phyloP scores from a whole-genome alignment of 768 basidiomycete genomes.

The Candolleomyces efflorescens region DNA sequence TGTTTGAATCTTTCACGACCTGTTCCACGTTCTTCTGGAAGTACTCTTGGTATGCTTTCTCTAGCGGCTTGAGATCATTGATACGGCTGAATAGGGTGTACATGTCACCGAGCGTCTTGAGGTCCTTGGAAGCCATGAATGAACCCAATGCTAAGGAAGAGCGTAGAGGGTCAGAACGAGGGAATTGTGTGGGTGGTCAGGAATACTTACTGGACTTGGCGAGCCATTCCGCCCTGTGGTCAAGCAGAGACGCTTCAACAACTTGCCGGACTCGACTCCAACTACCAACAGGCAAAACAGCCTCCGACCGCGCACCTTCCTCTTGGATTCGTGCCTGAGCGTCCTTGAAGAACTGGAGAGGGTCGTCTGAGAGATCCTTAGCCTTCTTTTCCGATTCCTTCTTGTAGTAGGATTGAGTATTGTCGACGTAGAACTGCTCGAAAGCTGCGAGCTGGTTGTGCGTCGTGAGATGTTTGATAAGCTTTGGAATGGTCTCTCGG shows the following conservation, averaged over 20 bases:
- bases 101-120: constrained; percentile 43
- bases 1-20: constrained; percentile 60
- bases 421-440: constrained; percentile 49
- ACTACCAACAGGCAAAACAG: constrained; percentile 46
- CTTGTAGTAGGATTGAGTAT: constrained; percentile 50
- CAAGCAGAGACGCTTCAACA: constrained; percentile 51
- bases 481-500: constrained; percentile 38
- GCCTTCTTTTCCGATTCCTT: constrained; percentile 37
- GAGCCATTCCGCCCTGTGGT: constrained; percentile 34
- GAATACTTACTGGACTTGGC: constrained; percentile 25
- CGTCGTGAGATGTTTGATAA: constrained; percentile 54
- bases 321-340: constrained; percentile 43
- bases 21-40: constrained; percentile 48
- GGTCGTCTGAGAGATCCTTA: constrained; percentile 31
- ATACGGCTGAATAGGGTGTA: constrained; percentile 62
- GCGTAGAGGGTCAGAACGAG: neutral
- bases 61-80: constrained; percentile 46
- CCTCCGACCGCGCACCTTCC: constrained; percentile 52
- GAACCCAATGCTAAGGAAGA: constrained; percentile 42
- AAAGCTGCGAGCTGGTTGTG: constrained; percentile 60
- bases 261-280: constrained; percentile 47
- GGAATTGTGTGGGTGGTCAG: neutral
- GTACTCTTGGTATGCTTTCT: constrained; percentile 51
- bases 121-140: constrained; percentile 46
- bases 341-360: constrained; percentile 52